Evolutionary conservation across 768 basidiomycete genomes (phyloP), one percentile per base, ranked within the genome.

Genomic region (Collybia sordida): DNA sequence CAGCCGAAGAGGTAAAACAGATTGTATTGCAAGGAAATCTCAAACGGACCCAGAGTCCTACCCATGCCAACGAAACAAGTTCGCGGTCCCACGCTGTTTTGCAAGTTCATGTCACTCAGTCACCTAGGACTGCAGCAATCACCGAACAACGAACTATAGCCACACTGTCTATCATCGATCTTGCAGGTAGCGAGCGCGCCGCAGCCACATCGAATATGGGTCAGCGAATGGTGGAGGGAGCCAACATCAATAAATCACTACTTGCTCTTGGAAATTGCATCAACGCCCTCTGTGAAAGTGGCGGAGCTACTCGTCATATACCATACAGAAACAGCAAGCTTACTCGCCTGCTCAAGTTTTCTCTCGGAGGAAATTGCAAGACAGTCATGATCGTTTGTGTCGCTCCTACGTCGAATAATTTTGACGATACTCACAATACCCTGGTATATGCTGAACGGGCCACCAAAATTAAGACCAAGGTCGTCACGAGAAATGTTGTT

Each of bases 311-410:
- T 51, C 90, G 90, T 28, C 97, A 98, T 65, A 80, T 99, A 11
- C 97, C 97, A 0, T 99, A 98, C 69, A 83, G 97, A 48, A 97
- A 99, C 73, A 93, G 91, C 77, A 99, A 99, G 71, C 88, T 99
- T 56, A 99, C 97, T 0, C 90, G 97, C 37, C 72, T 98, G 39
- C 86, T 98, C 63, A 98, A 98, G 69, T 98, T 98, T 74, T 95
- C 96, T 1, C 82, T 98, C 42, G 96, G 96, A 1, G 97, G 97
- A 5, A 98, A 98, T 68, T 99, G 97, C 81, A 93, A 96, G 71
- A 99, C 97, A 1, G 94, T 97, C 63, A 99, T 98, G 97, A 93
- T 98, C 55, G 96, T 98, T 53, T 98, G 97, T 65, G 78, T 99
- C 41, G 94, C 94, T 0, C 97, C 97, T 1, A 93, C 94, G 4